Base-by-base conservation (phyloP, 2,329 filamentous ascomycete genomes). In the Tolypocladium endophyticum region DNA sequence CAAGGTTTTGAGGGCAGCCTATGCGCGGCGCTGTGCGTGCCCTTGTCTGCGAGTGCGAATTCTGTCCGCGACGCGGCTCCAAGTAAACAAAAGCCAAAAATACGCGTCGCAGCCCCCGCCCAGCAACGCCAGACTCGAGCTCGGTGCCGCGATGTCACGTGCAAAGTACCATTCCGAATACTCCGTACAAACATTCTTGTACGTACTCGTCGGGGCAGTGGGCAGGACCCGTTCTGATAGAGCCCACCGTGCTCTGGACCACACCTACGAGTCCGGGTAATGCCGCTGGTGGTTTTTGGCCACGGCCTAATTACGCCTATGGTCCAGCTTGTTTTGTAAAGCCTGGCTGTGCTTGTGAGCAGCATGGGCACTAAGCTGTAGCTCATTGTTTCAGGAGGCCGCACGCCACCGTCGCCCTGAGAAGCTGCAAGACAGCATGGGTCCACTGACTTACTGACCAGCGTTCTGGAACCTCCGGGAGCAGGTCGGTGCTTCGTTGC, bases 31-130 rank as follows among this genome's bases (percentile, higher is more conserved):
- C 41, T 36, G 30, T 36, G 50, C 30, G 30, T 36, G 50, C 30
- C 50, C 28, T 41, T 41, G 39, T 41, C 39, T 5, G 28, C n/a
- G 50, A 33, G 33, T 35, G 30, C 50, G 20, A 36, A 2, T 36
- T 36, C 25, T 36, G 28, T 33, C 38, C 16, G 30, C 33, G 33
- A 50, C 56, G 56, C 41, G 56, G 28, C 38, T 28, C 33, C 57
- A 64, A 66, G 65, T 67, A 66, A 67, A 67, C 63, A 67, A 65
- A 61, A 33, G 30, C 28, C 35, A 58, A 12, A 56, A 45, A 43
- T 9, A 1, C 63, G 62, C 65, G 65, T 64, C 47, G 54, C 33
- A 14, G 20, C 57, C 63, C 61, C 64, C 61, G 54, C 63, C 60
- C 36, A 25, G 62, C 62, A 63, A 65, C 63, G 50, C 43, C 23